Evolutionary conservation across 306 rosid species (phyloP), one percentile per base, ranked within the genome.

Genomic region (Pyrus communis): DNA sequence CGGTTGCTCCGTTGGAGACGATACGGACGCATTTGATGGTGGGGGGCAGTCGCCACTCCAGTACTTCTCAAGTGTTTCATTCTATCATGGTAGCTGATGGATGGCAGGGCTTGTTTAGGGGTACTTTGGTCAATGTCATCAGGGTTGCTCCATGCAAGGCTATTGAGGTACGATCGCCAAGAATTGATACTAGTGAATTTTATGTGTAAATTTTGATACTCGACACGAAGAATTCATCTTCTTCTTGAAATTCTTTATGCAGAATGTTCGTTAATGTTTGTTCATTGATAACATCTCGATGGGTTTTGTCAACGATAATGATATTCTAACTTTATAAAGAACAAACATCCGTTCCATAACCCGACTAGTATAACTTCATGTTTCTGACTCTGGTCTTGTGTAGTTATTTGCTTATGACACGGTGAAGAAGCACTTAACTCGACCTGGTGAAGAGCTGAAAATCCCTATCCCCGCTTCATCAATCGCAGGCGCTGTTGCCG

Each of bases 401-500:
- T 89, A 92, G 97, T 83, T 92, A 74, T 87, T 88, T 70, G 90
- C 89, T 11, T 89, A 81, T 49, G 98, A 93, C 28, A 89, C 93
- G 28, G 89, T 93, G 46, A 87, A 86, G 60, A 88, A 88, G 74
- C 80, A 84, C 57, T 74, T 93, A 58, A 79, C 86, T 45, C 86
- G 88, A 80, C 84, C 78, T 33, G 93, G 90, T n/a, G 90, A 85
- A n/a, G 75, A 82, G 40, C 70, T 81, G 33, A 84, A 78, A 75
- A 54, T 85, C 63, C 91, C 85, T 2, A 66, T 88, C 73, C 91
- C 96, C 0, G 85, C 89, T 65, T 89, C 95, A 38, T 84, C 79
- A 45, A 22, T 93, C 31, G 96, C 95, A 0, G 97, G 97, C 46
- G 96, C 98, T 45, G 76, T 90, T 55, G 95, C 98, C 57, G 97